A percentile compares a stretch with the other conserved stretches of the same genome.
Conservation (phyloP, 2,329 filamentous ascomycete genomes). For the Diaporthe sp. region DNA sequence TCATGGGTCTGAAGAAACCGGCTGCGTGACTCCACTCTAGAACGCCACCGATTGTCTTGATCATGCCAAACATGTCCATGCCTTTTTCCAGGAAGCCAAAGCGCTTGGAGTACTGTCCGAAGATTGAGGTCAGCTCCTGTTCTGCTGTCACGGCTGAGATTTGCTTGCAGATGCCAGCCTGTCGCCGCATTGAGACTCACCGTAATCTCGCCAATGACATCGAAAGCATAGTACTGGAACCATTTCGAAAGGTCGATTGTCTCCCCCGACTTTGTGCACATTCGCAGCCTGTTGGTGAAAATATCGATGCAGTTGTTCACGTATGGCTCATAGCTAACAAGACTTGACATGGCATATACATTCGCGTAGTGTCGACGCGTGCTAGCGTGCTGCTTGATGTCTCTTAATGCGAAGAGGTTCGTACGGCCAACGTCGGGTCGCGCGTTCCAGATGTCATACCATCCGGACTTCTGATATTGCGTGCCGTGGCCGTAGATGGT, state of each 20-base stretch:
- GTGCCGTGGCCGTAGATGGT: slow-evolving; percentile 31
- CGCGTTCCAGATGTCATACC: slow-evolving; percentile 11
- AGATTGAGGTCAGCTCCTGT: slow-evolving; percentile 59
- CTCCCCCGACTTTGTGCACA: slow-evolving; percentile 44
- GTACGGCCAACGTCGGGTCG: neutral
- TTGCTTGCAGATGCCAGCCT: neutral
- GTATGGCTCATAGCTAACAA: slow-evolving; percentile 59
- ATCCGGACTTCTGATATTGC: slow-evolving; percentile 12
- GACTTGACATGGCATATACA: slow-evolving; percentile 58
- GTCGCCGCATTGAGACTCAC: neutral
- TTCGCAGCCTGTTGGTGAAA: slow-evolving; percentile 48
- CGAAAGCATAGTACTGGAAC: slow-evolving; percentile 60
- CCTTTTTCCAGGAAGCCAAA: slow-evolving; percentile 59
- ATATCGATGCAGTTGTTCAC: slow-evolving; percentile 58
- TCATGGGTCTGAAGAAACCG: neutral
- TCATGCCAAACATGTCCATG: slow-evolving; percentile 59
- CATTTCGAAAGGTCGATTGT: slow-evolving; percentile 52
- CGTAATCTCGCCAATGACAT: slow-evolving; percentile 64
- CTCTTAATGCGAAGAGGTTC: slow-evolving; percentile 45
- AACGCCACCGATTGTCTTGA: slow-evolving; percentile 47
- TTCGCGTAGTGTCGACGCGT: slow-evolving; percentile 52
- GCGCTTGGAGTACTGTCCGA: slow-evolving; percentile 55
- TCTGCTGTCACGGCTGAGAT: neutral
- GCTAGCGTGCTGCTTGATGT: slow-evolving; percentile 49
- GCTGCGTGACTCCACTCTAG: neutral